Conservation (phyloP, 331 rosid species). For the Malus hybrid region DNA sequence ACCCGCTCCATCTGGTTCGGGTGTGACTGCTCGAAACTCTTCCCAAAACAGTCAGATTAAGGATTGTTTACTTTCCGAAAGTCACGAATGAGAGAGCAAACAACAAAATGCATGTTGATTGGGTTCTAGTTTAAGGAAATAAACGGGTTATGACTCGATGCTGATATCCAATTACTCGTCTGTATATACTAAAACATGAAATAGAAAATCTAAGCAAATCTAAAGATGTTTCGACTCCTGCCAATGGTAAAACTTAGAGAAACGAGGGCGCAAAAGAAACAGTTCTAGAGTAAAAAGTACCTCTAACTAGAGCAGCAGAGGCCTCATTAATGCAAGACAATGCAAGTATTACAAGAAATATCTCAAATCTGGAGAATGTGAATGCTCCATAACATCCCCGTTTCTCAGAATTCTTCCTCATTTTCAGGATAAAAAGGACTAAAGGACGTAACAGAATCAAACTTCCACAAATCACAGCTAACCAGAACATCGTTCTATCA, state of each 20-base stretch:
- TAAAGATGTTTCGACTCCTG: not conserved
- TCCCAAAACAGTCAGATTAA: constrained; percentile 35
- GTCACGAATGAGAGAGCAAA: not conserved
- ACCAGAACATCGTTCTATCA: constrained; percentile 72
- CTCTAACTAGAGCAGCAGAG: constrained; percentile 55
- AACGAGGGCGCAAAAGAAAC: not conserved
- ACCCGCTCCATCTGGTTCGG: constrained; percentile 39
- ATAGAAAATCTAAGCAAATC: no score
- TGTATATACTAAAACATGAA: no score
- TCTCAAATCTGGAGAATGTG: constrained; percentile 76
- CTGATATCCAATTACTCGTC: no score
- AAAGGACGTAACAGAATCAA: constrained; percentile 57
- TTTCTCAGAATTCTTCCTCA: constrained; percentile 47
- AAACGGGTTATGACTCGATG: no score
- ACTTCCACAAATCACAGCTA: constrained; percentile 58
- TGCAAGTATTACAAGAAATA: constrained; percentile 66
- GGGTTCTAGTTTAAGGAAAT: no score
- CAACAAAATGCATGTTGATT: no score
- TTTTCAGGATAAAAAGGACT: constrained; percentile 54
- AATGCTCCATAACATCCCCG: constrained; percentile 60
- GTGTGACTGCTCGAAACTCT: constrained; percentile 49
- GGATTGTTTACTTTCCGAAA: not conserved
- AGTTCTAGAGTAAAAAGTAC: constrained; percentile 22
- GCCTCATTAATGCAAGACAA: constrained; percentile 66
- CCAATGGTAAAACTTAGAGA: not conserved